Evolutionary conservation across 768 basidiomycete species (phyloP).

Genomic region (Suillus plorans): DNA sequence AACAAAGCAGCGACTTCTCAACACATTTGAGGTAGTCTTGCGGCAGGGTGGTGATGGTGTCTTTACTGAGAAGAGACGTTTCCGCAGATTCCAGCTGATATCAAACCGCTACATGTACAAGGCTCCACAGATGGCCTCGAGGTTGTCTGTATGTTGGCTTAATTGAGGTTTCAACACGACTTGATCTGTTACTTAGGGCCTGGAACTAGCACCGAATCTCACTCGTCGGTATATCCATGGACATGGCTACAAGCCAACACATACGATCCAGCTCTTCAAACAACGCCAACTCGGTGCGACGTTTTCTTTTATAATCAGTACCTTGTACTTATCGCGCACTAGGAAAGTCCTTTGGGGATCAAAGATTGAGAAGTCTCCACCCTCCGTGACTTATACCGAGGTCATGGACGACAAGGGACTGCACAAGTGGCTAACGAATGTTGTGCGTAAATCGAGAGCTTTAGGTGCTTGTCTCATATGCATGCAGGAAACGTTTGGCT

Average conservation of each 20-base stretch:
- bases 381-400: conserved; percentile 69
- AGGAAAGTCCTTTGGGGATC: conserved; percentile 82
- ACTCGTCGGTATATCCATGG: conserved; percentile 88
- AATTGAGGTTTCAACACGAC: neutral
- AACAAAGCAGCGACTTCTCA: conserved; percentile 88
- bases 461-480: conserved; percentile 3
- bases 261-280: conserved; percentile 67
- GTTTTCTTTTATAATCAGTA: conserved; percentile 3
- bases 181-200: conserved; percentile 19
- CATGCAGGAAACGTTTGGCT: conserved; percentile 80
- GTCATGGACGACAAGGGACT: conserved; percentile 72
- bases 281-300: conserved; percentile 42
- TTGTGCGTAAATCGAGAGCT: conserved; percentile 48
- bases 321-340: neutral
- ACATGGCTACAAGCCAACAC: conserved; percentile 76
- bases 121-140: conserved; percentile 63
- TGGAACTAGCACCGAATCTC: conserved; percentile 40
- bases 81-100: conserved; percentile 70
- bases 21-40: conserved; percentile 72
- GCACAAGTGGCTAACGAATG: conserved; percentile 76
- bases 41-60: neutral
- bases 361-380: conserved; percentile 71
- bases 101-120: conserved; percentile 61
- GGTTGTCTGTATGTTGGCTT: conserved; percentile 61
- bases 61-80: conserved; percentile 1